These are phyloP conservation scores for Trametes pubescens DNA, from an alignment of 1,284 basidiomycete species.

Conservation along the genomic window DNA sequence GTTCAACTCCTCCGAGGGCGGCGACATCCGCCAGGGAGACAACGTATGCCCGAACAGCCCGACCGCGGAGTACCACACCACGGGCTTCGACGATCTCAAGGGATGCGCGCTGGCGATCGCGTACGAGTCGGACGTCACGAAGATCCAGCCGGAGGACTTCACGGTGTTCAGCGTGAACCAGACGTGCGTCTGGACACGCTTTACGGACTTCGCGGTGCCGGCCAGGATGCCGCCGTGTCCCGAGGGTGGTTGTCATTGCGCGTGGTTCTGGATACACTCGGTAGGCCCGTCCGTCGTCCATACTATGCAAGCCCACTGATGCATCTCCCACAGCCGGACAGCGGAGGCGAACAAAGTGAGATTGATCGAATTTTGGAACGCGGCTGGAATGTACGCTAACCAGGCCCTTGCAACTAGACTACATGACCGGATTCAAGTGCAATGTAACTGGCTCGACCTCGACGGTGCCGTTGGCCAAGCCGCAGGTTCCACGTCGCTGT, in stretches of 20 bases:
- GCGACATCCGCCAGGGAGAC: conserved; percentile 55
- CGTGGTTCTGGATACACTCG: conserved; percentile 78
- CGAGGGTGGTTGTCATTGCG: conserved; percentile 68
- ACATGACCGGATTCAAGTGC: conserved; percentile 82
- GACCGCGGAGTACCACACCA: conserved; percentile 59
- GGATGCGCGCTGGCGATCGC: conserved; percentile 78
- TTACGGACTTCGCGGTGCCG: conserved; percentile 72
- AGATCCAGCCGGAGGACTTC: conserved; percentile 71
- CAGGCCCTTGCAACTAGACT: conserved; percentile 49
- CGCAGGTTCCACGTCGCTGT: conserved; percentile 61
- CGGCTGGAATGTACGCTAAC: background rate
- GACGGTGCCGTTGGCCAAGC: conserved; percentile 56
- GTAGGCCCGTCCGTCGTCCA: conserved; percentile 38
- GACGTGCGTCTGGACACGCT: conserved; percentile 72
- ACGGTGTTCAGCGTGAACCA: conserved; percentile 77
- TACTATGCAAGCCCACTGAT: no score
- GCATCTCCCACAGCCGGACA: conserved; percentile 43
- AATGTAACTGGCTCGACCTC: conserved; percentile 64
- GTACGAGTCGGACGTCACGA: conserved; percentile 64
- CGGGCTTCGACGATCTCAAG: conserved; percentile 58
- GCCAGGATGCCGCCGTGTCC: conserved; percentile 74
- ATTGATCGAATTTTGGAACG: background rate
- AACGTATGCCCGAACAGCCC: conserved; percentile 55
- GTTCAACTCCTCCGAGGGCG: conserved; percentile 55
- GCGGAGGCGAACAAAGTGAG: conserved; percentile 57